Percentiles rank a stretch among this genome's conserved stretches.
phyloP scores from a whole-genome alignment of 2,329 filamentous ascomycete genomes.

The Colletotrichum karsti region DNA sequence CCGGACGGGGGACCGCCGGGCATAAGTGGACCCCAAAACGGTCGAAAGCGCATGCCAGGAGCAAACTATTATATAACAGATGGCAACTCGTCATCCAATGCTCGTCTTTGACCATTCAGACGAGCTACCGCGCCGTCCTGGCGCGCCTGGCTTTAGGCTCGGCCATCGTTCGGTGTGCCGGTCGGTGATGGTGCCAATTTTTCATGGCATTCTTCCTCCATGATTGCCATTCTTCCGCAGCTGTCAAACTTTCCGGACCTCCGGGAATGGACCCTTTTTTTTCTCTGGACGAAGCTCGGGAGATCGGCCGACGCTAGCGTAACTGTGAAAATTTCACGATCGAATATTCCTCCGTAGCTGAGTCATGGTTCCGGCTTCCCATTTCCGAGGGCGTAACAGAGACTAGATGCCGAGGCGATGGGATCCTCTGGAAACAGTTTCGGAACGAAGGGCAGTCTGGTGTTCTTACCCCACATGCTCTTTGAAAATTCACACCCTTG shows the following conservation, averaged over 20 bases:
- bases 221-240: not conserved
- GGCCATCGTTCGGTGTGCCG: slow-evolving; percentile 3
- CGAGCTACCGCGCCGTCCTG: not conserved
- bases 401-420: not conserved
- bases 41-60: not conserved
- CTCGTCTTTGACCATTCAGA: slow-evolving; percentile 1
- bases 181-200: not conserved
- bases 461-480: too few species aligned
- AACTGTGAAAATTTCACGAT: not conserved
- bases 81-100: slow-evolving; percentile 13
- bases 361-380: not conserved
- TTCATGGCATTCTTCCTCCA: not conserved
- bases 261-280: not conserved
- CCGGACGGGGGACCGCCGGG: slow-evolving; percentile 16
- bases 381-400: not conserved
- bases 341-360: not conserved
- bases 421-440: not conserved
- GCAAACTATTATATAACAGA: slow-evolving; percentile 26
- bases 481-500: not conserved
- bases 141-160: not conserved
- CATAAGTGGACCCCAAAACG: slow-evolving; percentile 10
- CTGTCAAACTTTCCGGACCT: not conserved
- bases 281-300: not conserved
- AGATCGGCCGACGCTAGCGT: not conserved
- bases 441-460: not conserved